These are phyloP conservation scores for Luffa aegyptiaca DNA, from an alignment of 306 rosid genomes.

Conservation along the genomic window DNA sequence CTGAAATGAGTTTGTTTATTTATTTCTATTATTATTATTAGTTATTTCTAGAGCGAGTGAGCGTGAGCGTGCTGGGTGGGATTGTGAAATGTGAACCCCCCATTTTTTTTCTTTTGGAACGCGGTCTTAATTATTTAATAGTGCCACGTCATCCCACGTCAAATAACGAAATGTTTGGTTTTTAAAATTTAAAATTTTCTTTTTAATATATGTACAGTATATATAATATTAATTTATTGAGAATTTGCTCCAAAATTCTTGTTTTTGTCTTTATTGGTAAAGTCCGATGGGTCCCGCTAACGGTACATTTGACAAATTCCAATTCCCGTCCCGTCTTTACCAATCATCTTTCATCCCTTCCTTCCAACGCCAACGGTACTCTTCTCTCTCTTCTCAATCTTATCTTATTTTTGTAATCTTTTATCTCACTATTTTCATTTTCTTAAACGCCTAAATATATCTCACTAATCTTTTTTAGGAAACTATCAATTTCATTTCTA, in stretches of 20 bases:
- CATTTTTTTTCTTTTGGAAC: neutral
- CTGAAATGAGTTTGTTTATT: no score
- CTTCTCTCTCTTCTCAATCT: neutral
- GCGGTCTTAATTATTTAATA: neutral
- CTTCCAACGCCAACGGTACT: neutral
- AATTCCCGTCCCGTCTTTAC: neutral
- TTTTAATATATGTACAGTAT: no score
- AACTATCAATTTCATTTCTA: no score
- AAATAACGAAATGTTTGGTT: neutral
- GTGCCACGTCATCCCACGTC: neutral
- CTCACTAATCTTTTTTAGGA: no score
- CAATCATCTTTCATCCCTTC: neutral
- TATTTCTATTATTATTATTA: no score
- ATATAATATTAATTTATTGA: neutral
- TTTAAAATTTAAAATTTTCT: neutral
- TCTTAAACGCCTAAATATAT: no score
- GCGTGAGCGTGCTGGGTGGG: no score
- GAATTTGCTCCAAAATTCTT: neutral
- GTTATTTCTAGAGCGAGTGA: no score
- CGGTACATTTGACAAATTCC: slow-evolving; percentile 7
- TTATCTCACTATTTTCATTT: neutral
- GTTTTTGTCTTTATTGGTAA: neutral
- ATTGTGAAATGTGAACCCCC: no score
- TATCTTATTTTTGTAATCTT: neutral
- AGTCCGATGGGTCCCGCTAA: neutral